Evolutionary conservation across 108 stramenopile species (phyloP), one percentile per base, ranked within the genome.

Genomic region (Cyclotella baltica): DNA sequence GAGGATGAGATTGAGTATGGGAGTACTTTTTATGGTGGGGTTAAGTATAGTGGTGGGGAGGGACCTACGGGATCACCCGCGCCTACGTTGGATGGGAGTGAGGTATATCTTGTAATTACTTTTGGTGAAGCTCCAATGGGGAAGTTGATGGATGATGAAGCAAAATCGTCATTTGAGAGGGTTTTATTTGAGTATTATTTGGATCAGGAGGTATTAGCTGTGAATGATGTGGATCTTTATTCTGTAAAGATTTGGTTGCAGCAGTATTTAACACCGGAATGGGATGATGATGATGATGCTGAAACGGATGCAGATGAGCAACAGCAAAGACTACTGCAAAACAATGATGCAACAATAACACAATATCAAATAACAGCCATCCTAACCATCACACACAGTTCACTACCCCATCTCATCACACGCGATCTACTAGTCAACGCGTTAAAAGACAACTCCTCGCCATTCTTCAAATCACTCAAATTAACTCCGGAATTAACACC

Each of bases 91-190:
- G 51, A 30, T 35, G 62, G 62, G 2, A 38, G 19, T 10, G 4
- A 38, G 20, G 62, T 56, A 1, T 75, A 58, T 52, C 65, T 75
- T 33, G 55, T 75, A 23, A 37, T 75, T 27, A 75, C 67, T 30
- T 68, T 76, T 28, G 70, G 52, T 43, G 38, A 40, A 2, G 62
- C 62, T 19, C 37, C 62, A 23, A 6, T 46, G n/a, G 57, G 37
- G 9, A 16, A 33, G 4, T 18, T 59, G 11, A 71, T 58, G 38
- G 25, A 59, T 36, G 23, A 27, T 9, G 20, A 19, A 37, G 56
- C 36, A 31, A 56, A 46, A 59, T 18, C 38, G 6, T 36, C 35
- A 19, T 69, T 69, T 19, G 33, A 69, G 19, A 27, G 46, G 4
- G 50, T 46, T 20, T 3, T 59, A n/a, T 33, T 59, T 20, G 36